Percentiles rank a stretch among this genome's conserved stretches.
These are phyloP conservation scores for Syzygium aromaticum DNA, from an alignment of 345 rosid genomes.

Conservation along the genomic window DNA sequence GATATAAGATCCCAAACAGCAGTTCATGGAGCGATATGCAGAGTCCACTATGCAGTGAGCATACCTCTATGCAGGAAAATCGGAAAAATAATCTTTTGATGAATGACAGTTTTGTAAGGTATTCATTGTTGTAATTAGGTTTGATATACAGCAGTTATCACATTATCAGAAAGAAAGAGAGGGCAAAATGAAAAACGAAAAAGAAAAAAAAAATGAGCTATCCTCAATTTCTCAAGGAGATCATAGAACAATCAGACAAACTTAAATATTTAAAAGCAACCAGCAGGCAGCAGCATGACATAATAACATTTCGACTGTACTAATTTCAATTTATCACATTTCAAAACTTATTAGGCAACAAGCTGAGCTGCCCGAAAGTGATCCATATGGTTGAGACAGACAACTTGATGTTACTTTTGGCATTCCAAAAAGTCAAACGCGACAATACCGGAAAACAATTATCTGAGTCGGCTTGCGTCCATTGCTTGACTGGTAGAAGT, in stretches of 20 bases:
- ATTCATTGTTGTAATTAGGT: neutral
- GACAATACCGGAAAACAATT: conserved; percentile 64
- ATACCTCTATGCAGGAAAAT: neutral
- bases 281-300: neutral
- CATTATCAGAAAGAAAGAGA: neutral
- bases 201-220: neutral
- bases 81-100: neutral
- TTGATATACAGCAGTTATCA: neutral
- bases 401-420: neutral
- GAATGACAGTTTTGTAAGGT: neutral
- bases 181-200: neutral
- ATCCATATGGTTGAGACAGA: neutral
- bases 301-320: neutral
- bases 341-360: neutral
- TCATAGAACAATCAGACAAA: neutral
- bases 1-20: neutral
- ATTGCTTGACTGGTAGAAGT: conserved; percentile 52
- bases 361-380: neutral
- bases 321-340: neutral
- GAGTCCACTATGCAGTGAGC: neutral
- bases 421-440: neutral
- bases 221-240: neutral
- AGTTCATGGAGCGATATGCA: neutral
- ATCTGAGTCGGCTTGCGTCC: conserved; percentile 61
- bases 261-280: neutral